Conservation (phyloP, 1,284 basidiomycete species). For the Tilletia walkeri region DNA sequence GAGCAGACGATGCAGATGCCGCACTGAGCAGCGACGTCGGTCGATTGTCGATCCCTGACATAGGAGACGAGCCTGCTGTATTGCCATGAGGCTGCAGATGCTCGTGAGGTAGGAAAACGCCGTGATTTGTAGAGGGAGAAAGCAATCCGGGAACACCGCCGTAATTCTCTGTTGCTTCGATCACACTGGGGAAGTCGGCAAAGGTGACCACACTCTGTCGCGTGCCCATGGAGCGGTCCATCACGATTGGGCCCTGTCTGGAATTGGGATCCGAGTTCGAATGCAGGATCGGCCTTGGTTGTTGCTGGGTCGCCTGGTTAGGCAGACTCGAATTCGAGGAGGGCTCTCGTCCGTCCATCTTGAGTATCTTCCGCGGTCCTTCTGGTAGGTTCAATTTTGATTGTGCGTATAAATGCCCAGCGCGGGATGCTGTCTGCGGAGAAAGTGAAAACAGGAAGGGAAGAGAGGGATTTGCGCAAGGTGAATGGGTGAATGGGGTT, state of each 20-base stretch:
- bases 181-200: background rate
- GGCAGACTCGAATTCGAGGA: no score
- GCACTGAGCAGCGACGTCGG: conserved; percentile 17
- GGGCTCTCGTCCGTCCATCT: no score
- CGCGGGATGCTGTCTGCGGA: no score
- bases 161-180: background rate
- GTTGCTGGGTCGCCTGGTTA: background rate
- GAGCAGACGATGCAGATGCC: conserved; percentile 1
- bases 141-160: no score
- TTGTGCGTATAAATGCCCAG: no score
- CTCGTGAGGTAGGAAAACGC: background rate
- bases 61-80: background rate
- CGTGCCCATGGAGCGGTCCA: conserved; percentile 9
- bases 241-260: background rate
- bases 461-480: no score
- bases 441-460: no score
- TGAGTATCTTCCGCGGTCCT: no score
- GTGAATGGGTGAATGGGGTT: no score
- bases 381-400: no score
- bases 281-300: conserved; percentile 3
- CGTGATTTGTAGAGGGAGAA: background rate
- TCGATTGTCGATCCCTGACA: background rate
- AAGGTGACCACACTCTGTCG: conserved; percentile 8
- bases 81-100: background rate
- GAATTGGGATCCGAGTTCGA: no score